Evolutionary conservation across 805 yeast genomes (phyloP).

Genomic region (Teunomyces lycoperdinae): DNA sequence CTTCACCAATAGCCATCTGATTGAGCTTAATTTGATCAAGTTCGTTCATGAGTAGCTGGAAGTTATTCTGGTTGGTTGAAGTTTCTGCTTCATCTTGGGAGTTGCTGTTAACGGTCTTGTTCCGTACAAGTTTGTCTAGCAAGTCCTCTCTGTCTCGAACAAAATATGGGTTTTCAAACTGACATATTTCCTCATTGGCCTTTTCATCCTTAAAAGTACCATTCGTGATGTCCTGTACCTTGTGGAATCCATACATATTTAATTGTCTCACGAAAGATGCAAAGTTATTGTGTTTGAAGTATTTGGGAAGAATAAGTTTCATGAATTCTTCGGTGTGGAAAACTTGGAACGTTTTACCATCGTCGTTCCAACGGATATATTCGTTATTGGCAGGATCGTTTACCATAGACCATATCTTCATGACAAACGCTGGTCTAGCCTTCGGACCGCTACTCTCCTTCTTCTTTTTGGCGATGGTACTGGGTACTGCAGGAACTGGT

Average conservation of each 20-base stretch:
- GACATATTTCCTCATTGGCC: slow-evolving; percentile 77
- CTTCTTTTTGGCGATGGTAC: slow-evolving; percentile 19
- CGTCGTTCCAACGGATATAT: slow-evolving; percentile 79
- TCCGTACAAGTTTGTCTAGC: slow-evolving; percentile 80
- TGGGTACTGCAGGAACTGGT: background rate
- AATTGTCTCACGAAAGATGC: slow-evolving; percentile 94
- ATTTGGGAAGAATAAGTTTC: slow-evolving; percentile 79
- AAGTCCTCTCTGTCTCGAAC: slow-evolving; percentile 76
- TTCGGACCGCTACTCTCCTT: slow-evolving; percentile 43
- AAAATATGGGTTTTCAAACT: slow-evolving; percentile 82
- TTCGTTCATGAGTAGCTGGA: slow-evolving; percentile 60
- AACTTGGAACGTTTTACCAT: slow-evolving; percentile 84
- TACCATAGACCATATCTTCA: slow-evolving; percentile 94
- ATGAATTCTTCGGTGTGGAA: slow-evolving; percentile 81
- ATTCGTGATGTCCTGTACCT: slow-evolving; percentile 85
- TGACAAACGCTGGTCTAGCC: slow-evolving; percentile 83
- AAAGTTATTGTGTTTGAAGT: slow-evolving; percentile 92
- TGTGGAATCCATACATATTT: slow-evolving; percentile 99
- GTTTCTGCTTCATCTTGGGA: slow-evolving; percentile 8
- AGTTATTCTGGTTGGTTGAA: slow-evolving; percentile 37
- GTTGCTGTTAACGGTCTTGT: slow-evolving; percentile 40
- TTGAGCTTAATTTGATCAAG: slow-evolving; percentile 72
- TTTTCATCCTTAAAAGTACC: slow-evolving; percentile 58
- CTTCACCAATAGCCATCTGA: slow-evolving; percentile 81
- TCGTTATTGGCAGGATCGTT: slow-evolving; percentile 71